A percentile compares a stretch with the other conserved stretches of the same genome.
phyloP scores from a whole-genome alignment of 768 basidiomycete species.

The Kwoniella dejecticola region DNA sequence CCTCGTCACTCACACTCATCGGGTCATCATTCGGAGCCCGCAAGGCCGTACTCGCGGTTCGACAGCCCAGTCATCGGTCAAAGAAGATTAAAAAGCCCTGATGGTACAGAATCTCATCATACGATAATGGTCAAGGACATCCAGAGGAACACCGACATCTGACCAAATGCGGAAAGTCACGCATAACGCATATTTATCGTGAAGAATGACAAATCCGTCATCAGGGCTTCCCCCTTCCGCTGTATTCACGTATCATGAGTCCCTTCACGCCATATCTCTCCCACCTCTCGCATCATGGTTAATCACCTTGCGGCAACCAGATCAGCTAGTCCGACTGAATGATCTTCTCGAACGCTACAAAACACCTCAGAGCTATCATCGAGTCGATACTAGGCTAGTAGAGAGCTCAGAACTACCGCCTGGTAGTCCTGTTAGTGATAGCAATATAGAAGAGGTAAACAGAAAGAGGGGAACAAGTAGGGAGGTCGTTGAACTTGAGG shows the following conservation, averaged over 20 bases:
- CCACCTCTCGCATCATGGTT: constrained; percentile 44
- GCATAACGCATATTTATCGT: not conserved
- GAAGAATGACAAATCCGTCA: not conserved
- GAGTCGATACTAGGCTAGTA: constrained; percentile 37
- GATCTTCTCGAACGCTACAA: constrained; percentile 38
- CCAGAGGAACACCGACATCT: no score
- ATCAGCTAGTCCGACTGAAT: constrained; percentile 38
- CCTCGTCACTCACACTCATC: no score
- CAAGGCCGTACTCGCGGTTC: no score
- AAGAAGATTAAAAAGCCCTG: no score
- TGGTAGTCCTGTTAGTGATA: constrained; percentile 15
- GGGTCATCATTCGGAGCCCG: no score
- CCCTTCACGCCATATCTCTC: constrained; percentile 37
- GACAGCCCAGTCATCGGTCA: no score
- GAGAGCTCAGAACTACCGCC: constrained; percentile 38
- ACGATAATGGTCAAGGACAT: no score
- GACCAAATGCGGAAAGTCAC: no score
- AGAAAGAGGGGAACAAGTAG: constrained; percentile 10
- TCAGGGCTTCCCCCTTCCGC: constrained; percentile 30
- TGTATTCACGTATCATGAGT: constrained; percentile 33
- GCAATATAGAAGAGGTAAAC: not conserved
- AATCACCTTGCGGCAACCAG: constrained; percentile 16
- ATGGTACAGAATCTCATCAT: no score
- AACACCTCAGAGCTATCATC: constrained; percentile 42
- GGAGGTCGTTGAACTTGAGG: constrained; percentile 1